phyloP scores from a whole-genome alignment of 2,329 filamentous ascomycete species.

The Catunica adiposa region DNA sequence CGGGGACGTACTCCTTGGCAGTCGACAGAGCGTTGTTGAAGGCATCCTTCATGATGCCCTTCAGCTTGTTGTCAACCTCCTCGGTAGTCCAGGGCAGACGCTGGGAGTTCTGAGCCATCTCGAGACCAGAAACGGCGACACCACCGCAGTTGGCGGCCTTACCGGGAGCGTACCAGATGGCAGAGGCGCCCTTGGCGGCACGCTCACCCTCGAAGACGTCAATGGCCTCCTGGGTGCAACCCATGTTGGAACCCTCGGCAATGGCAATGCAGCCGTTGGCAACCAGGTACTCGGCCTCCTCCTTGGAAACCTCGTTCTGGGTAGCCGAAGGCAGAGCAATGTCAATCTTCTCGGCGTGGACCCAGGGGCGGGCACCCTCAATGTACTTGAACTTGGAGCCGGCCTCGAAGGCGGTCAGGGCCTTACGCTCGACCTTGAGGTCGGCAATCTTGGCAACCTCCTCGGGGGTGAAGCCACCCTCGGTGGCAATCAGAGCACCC shows the following conservation, averaged over 20 bases:
- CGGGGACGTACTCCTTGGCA: constrained; percentile 71
- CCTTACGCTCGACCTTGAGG: constrained; percentile 75
- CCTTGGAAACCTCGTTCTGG: constrained; percentile 90
- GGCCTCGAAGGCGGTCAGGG: constrained; percentile 57
- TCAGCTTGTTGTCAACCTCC: constrained; percentile 82
- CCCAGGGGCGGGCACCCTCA: constrained; percentile 76
- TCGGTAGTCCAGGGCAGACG: constrained; percentile 72
- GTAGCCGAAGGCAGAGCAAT: constrained; percentile 85
- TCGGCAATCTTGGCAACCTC: constrained; percentile 63
- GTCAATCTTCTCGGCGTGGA: constrained; percentile 76
- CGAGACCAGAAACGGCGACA: constrained; percentile 89
- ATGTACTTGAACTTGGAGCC: constrained; percentile 66
- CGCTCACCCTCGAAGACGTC: constrained; percentile 75
- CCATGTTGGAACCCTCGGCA: constrained; percentile 98
- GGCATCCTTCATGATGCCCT: constrained; percentile 85
- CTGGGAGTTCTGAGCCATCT: constrained; percentile 97
- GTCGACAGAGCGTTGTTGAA: constrained; percentile 82
- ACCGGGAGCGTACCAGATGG: constrained; percentile 91
- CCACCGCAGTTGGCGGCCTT: constrained; percentile 97
- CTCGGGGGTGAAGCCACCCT: constrained; percentile 59
- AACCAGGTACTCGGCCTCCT: constrained; percentile 74
- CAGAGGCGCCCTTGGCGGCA: constrained; percentile 46
- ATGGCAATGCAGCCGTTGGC: constrained; percentile 65
- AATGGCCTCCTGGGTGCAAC: constrained; percentile 89
- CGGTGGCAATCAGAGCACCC: constrained; percentile 62